These are phyloP conservation scores for Pyricularia sp. DNA, from an alignment of 2,329 filamentous ascomycete genomes.

Conservation along the genomic window DNA sequence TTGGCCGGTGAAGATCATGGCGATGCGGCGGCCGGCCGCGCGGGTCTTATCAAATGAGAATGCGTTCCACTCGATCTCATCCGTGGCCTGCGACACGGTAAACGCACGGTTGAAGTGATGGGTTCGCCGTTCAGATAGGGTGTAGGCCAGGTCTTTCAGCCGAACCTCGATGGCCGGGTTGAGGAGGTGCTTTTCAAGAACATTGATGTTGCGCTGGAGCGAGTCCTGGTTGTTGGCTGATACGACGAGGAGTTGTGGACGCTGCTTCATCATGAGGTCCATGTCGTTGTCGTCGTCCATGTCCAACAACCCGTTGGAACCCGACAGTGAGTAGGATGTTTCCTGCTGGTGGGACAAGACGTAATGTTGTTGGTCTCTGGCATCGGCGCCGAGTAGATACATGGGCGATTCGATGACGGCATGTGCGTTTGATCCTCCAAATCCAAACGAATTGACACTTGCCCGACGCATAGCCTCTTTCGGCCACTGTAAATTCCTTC, in stretches of 20 bases:
- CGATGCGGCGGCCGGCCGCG: conserved; percentile 1
- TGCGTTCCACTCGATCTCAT: background rate
- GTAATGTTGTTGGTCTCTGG: background rate
- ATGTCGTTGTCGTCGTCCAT: background rate
- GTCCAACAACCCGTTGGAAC: background rate
- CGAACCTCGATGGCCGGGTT: background rate
- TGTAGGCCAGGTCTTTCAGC: conserved; percentile 17
- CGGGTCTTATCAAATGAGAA: background rate
- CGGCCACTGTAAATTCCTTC: conserved; percentile 16
- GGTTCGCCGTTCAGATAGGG: conserved; percentile 8
- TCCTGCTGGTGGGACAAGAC: background rate
- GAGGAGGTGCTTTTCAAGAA: conserved; percentile 9
- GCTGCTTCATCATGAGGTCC: background rate
- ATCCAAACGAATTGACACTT: conserved; percentile 20
- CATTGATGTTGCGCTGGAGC: conserved; percentile 5
- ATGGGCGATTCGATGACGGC: conserved; percentile 20
- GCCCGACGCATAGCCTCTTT: conserved; percentile 10
- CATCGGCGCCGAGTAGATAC: background rate
- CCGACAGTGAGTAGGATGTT: too few species aligned
- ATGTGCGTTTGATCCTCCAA: conserved; percentile 20
- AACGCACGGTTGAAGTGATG: conserved; percentile 1
- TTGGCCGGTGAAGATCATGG: conserved; percentile 23
- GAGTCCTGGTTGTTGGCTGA: conserved; percentile 12
- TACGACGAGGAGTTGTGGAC: conserved; percentile 9
- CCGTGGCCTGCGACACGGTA: background rate